Conservation (phyloP, 176 grass and related monocot species). For the Eleusine indica region DNA sequence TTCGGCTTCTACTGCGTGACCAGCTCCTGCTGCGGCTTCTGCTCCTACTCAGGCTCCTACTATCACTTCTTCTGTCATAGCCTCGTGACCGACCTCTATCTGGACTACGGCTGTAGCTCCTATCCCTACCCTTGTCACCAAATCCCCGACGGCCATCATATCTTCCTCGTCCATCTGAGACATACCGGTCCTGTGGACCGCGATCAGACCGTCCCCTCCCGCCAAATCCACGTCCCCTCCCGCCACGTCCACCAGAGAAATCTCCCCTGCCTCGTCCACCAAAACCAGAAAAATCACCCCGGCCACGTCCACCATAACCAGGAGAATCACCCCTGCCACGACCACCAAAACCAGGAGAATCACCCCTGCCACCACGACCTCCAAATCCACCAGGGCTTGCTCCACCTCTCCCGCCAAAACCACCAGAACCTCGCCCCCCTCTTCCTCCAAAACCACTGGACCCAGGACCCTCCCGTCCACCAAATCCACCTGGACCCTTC, state of each 20-base stretch:
- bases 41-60: slow-evolving; percentile 57
- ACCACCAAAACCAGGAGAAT: slow-evolving; percentile 58
- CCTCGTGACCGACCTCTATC: slow-evolving; percentile 60
- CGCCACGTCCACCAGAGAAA: slow-evolving; percentile 64
- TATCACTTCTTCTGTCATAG: slow-evolving; percentile 62
- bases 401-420: slow-evolving; percentile 61
- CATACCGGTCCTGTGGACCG: slow-evolving; percentile 63
- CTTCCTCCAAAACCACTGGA: slow-evolving; percentile 51
- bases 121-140: slow-evolving; percentile 56
- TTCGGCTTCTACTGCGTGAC: slow-evolving; percentile 67
- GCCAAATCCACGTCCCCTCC: slow-evolving; percentile 75
- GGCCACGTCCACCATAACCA: slow-evolving; percentile 59
- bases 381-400: slow-evolving; percentile 54
- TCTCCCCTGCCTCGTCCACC: slow-evolving; percentile 66
- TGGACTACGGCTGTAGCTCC: slow-evolving; percentile 78
- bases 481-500: slow-evolving; percentile 49
- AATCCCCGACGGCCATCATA: slow-evolving; percentile 68
- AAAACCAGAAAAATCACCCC: slow-evolving; percentile 59
- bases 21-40: slow-evolving; percentile 66
- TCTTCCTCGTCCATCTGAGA: slow-evolving; percentile 69
- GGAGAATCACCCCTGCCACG: slow-evolving; percentile 55
- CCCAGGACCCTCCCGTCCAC: slow-evolving; percentile 43
- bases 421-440: slow-evolving; percentile 61
- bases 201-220: slow-evolving; percentile 63
- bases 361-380: slow-evolving; percentile 65